Conservation (phyloP, 2,329 filamentous ascomycete genomes). For the Alternaria longipes region DNA sequence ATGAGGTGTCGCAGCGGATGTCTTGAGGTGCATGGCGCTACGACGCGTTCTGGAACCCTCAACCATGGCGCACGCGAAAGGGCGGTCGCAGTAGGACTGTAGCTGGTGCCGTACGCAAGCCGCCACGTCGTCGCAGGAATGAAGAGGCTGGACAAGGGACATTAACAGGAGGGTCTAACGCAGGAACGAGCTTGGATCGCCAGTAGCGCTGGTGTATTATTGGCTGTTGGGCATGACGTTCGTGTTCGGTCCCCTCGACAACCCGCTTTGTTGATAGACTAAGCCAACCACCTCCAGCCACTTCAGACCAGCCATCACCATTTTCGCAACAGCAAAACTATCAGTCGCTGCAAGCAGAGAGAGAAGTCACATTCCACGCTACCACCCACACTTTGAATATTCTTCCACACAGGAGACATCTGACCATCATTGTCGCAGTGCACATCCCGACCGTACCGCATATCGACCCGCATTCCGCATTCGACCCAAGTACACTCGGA, state of each 20-base stretch:
- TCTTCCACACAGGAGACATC: conserved; percentile 36
- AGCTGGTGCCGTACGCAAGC: conserved; percentile 23
- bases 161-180: conserved; percentile 27
- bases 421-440: conserved; percentile 46
- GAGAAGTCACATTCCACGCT: conserved; percentile 45
- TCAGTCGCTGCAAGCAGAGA: conserved; percentile 38
- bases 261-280: conserved; percentile 28
- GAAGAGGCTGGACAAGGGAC: conserved; percentile 37
- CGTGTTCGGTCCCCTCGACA: conserved; percentile 26
- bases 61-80: conserved; percentile 12
- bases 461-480: conserved; percentile 29
- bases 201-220: conserved; percentile 23
- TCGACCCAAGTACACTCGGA: conserved; percentile 29
- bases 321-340: conserved; percentile 47
- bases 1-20: conserved; percentile 14
- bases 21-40: background rate
- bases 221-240: conserved; percentile 37
- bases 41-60: conserved; percentile 7
- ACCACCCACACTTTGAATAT: conserved; percentile 42
- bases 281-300: conserved; percentile 34
- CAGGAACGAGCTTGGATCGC: conserved; percentile 34
- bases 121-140: conserved; percentile 38
- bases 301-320: conserved; percentile 44
- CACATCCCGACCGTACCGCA: conserved; percentile 39
- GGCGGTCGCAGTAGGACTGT: conserved; percentile 19